Evolutionary conservation across 2,329 filamentous ascomycete genomes (phyloP).

Genomic region (Ilyonectria sp.): DNA sequence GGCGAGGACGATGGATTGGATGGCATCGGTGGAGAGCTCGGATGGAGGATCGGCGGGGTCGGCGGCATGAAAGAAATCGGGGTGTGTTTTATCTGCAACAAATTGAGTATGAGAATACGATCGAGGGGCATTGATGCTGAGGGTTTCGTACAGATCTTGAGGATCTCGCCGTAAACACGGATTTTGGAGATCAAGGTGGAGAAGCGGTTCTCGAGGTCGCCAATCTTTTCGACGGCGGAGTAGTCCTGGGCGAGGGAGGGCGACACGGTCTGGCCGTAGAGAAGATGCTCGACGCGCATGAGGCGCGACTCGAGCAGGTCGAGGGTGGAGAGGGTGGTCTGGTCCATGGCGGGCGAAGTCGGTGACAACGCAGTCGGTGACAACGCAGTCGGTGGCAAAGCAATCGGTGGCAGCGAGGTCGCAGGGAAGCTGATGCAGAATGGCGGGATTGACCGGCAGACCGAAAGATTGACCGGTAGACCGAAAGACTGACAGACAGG

Average conservation of each 20-base stretch:
- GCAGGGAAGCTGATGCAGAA: background rate
- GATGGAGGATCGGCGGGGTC: conserved; percentile 63
- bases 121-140: background rate
- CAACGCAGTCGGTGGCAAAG: conserved; percentile 24
- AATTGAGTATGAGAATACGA: conserved; percentile 6
- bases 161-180: conserved; percentile 71
- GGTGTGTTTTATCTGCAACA: conserved; percentile 65
- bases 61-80: conserved; percentile 68
- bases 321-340: conserved; percentile 69
- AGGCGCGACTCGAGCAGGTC: conserved; percentile 72
- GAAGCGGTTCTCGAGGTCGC: conserved; percentile 69
- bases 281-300: conserved; percentile 70
- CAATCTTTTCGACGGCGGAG: conserved; percentile 62
- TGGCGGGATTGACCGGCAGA: background rate
- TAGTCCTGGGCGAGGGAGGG: conserved; percentile 53
- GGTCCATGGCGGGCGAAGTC: conserved; percentile 61
- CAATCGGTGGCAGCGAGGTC: conserved; percentile 11
- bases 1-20: conserved; percentile 70
- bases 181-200: conserved; percentile 64
- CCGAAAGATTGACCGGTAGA: background rate
- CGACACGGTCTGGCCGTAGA: conserved; percentile 63
- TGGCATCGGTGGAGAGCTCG: conserved; percentile 65
- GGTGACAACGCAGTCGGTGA: conserved; percentile 39
- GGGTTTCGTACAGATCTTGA: conserved; percentile 69
- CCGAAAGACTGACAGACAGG: conserved; percentile 14